Conservation (phyloP, 805 yeast species). For the Lachancea nothofagi region DNA sequence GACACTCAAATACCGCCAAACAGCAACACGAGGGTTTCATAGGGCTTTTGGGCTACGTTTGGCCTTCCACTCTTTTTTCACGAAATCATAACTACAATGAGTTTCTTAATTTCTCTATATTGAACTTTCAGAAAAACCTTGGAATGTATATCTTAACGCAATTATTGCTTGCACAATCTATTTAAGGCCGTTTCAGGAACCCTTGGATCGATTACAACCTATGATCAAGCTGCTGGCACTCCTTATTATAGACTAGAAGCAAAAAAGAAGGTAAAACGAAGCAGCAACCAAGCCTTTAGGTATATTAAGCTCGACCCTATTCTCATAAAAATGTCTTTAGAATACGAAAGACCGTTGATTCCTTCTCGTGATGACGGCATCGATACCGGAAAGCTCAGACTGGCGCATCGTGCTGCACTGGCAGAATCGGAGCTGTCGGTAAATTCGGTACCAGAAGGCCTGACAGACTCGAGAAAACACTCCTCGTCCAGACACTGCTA, state of each 20-base stretch:
- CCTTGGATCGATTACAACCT: not conserved
- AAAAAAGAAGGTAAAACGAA: not conserved
- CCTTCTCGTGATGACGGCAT: slow-evolving; percentile 28
- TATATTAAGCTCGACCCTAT: not conserved
- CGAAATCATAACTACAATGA: too few species aligned
- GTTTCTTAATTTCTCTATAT: too few species aligned
- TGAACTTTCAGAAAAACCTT: too few species aligned
- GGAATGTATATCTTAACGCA: too few species aligned
- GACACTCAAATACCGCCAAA: too few species aligned
- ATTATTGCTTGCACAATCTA: not conserved
- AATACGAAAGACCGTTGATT: slow-evolving; percentile 24
- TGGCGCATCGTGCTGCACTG: not conserved
- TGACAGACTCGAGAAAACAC: not conserved
- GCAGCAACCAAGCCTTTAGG: not conserved
- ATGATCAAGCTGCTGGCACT: slow-evolving; percentile 2
- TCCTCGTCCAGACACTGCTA: slow-evolving; percentile 8
- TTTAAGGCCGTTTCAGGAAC: not conserved
- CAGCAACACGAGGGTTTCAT: not conserved
- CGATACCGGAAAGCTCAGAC: slow-evolving; percentile 10
- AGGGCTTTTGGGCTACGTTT: not conserved
- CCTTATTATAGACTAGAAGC: not conserved
- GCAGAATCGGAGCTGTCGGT: slow-evolving; percentile 6
- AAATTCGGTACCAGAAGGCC: slow-evolving; percentile 7
- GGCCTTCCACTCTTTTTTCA: not conserved
- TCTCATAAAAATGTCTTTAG: slow-evolving; percentile 6